phyloP scores from a whole-genome alignment of 2,329 filamentous ascomycete genomes.

The Ilyonectria robusta region DNA sequence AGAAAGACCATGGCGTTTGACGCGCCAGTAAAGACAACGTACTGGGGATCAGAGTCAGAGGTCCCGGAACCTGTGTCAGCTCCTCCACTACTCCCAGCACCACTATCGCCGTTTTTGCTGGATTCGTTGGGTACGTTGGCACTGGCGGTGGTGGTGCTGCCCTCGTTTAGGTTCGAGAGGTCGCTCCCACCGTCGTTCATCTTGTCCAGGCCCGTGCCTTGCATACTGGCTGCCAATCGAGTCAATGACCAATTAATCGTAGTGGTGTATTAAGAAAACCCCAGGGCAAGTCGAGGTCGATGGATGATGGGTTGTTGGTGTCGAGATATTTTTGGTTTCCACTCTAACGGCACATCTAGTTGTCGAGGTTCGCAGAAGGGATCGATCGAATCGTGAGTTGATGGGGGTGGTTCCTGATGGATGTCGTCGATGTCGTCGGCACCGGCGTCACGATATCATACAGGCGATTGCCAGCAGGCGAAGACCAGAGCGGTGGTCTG shows the following conservation, averaged over 20 bases:
- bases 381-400: background rate
- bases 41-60: too few species aligned
- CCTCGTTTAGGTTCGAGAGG: background rate
- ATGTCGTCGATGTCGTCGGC: constrained; percentile 4
- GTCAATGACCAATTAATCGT: background rate
- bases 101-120: too few species aligned
- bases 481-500: background rate
- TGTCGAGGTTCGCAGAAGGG: background rate
- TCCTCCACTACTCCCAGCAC: too few species aligned
- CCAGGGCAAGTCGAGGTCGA: background rate
- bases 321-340: background rate
- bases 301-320: background rate
- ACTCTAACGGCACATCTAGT: background rate
- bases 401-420: background rate
- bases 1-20: background rate
- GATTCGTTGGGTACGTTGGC: too few species aligned
- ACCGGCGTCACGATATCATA: background rate
- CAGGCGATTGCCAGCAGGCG: background rate
- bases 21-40: too few species aligned
- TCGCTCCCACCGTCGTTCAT: background rate
- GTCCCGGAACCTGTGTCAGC: too few species aligned
- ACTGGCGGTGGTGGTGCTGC: background rate
- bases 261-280: background rate
- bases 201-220: background rate
- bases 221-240: background rate